Evolutionary conservation across 805 yeast species (phyloP).

Genomic region (Schwanniomyces sp.): DNA sequence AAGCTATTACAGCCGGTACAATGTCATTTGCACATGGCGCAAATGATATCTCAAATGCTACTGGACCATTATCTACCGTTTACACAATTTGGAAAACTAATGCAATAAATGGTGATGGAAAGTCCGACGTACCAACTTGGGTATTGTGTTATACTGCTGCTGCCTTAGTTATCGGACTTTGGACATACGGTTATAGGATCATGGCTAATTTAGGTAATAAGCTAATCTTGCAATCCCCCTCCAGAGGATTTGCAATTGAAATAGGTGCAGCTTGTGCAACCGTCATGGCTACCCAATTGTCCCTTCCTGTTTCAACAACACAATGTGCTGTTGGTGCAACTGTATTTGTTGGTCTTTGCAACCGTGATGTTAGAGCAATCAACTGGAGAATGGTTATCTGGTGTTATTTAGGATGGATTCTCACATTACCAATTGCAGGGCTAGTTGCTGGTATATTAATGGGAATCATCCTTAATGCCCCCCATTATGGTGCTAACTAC

Average conservation of each 20-base stretch:
- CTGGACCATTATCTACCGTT: slow-evolving; percentile 71
- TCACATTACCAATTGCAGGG: slow-evolving; percentile 75
- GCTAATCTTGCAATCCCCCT: slow-evolving; percentile 72
- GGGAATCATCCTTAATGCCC: slow-evolving; percentile 66
- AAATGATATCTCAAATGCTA: slow-evolving; percentile 75
- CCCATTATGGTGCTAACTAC: slow-evolving; percentile 38
- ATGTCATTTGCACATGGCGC: slow-evolving; percentile 86
- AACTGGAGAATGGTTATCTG: slow-evolving; percentile 78
- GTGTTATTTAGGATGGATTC: slow-evolving; percentile 71
- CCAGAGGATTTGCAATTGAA: slow-evolving; percentile 76
- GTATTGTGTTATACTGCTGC: slow-evolving; percentile 66
- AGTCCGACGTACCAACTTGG: slow-evolving; percentile 70
- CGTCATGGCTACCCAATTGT: slow-evolving; percentile 71
- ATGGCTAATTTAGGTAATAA: slow-evolving; percentile 74
- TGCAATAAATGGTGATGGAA: slow-evolving; percentile 27
- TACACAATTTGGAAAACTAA: slow-evolving; percentile 61
- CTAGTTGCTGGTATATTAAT: slow-evolving; percentile 65
- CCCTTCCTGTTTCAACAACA: slow-evolving; percentile 75
- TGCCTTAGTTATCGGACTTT: slow-evolving; percentile 63
- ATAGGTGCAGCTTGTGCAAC: slow-evolving; percentile 76
- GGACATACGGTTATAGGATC: slow-evolving; percentile 72
- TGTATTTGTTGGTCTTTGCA: slow-evolving; percentile 73
- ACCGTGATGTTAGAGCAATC: slow-evolving; percentile 58
- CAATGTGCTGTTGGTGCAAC: slow-evolving; percentile 80
- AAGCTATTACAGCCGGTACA: slow-evolving; percentile 72